Percentiles rank a stretch among this genome's conserved stretches.
Evolutionary conservation across 139 green algal genomes (phyloP).

Genomic region (Pycnococcus provasolii): DNA sequence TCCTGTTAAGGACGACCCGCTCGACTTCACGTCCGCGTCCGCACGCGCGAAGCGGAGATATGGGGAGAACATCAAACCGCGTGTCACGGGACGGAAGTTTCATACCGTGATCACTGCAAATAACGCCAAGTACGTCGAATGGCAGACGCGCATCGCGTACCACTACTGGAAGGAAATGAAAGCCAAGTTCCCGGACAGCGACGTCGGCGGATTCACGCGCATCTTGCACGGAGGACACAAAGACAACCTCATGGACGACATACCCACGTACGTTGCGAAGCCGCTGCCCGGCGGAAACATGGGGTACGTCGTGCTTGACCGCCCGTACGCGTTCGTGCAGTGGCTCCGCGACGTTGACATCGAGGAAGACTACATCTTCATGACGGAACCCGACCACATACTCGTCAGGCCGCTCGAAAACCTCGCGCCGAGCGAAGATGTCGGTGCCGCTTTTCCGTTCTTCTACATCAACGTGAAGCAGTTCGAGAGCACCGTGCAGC

Average conservation of each 20-base stretch:
- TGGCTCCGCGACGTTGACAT: slow-evolving; percentile 55
- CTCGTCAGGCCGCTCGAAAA: slow-evolving; percentile 87
- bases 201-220: slow-evolving; percentile 90
- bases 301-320: slow-evolving; percentile 82
- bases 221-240: slow-evolving; percentile 74
- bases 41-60: too few species aligned
- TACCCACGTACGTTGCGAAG: slow-evolving; percentile 85
- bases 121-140: slow-evolving; percentile 38
- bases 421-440: slow-evolving; percentile 56
- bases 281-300: slow-evolving; percentile 35
- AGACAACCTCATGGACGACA: slow-evolving; percentile 90
- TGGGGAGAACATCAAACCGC: too few species aligned
- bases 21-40: too few species aligned
- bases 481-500: slow-evolving; percentile 11
- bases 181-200: slow-evolving; percentile 43
- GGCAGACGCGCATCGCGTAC: slow-evolving; percentile 51
- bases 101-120: slow-evolving; percentile 36
- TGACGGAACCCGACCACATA: slow-evolving; percentile 94
- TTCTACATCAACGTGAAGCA: slow-evolving; percentile 88
- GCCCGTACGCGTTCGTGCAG: slow-evolving; percentile 86
- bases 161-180: slow-evolving; percentile 33
- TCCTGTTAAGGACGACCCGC: too few species aligned
- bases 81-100: slow-evolving; percentile 15
- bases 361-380: slow-evolving; percentile 78
- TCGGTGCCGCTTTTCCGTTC: slow-evolving; percentile 81